phyloP scores from a whole-genome alignment of 306 rosid species.

The Bauhinia variegata region DNA sequence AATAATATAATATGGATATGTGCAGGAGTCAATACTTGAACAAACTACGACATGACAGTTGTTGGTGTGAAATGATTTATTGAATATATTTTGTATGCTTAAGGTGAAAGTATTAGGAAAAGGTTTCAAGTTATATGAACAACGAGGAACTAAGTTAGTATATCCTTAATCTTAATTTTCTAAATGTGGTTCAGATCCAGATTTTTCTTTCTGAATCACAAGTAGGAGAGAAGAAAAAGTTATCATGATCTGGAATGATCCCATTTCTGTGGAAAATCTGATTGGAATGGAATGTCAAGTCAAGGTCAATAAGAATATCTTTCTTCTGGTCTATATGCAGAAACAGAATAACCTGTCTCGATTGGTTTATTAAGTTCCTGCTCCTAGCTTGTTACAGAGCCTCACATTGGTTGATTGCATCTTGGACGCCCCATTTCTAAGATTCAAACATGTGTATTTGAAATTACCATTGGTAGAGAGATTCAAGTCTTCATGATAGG shows the following conservation, averaged over 20 bases:
- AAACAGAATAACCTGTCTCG: too few species aligned
- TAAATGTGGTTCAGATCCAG: slow-evolving; percentile 11
- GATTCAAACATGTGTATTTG: too few species aligned
- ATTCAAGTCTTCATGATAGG: slow-evolving; percentile 7
- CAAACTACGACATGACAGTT: background rate
- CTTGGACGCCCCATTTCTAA: background rate
- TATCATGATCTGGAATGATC: slow-evolving; percentile 7
- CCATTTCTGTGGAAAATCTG: background rate
- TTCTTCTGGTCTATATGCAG: too few species aligned
- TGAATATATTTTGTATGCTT: background rate
- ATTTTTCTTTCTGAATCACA: background rate
- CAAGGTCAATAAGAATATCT: too few species aligned
- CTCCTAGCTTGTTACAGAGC: background rate
- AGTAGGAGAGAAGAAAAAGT: background rate
- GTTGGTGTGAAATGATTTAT: slow-evolving; percentile 5
- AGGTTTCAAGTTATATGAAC: background rate
- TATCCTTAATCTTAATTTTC: slow-evolving; percentile 2
- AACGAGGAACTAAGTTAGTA: background rate
- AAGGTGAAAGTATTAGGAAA: background rate
- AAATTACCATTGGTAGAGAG: background rate
- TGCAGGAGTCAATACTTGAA: background rate
- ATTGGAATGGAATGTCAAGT: too few species aligned
- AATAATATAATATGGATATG: slow-evolving; percentile 1
- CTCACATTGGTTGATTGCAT: background rate
- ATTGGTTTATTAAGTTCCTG: background rate